Conservation (phyloP, 1,284 basidiomycete genomes). For the Leccinum pseudoinsigne region DNA sequence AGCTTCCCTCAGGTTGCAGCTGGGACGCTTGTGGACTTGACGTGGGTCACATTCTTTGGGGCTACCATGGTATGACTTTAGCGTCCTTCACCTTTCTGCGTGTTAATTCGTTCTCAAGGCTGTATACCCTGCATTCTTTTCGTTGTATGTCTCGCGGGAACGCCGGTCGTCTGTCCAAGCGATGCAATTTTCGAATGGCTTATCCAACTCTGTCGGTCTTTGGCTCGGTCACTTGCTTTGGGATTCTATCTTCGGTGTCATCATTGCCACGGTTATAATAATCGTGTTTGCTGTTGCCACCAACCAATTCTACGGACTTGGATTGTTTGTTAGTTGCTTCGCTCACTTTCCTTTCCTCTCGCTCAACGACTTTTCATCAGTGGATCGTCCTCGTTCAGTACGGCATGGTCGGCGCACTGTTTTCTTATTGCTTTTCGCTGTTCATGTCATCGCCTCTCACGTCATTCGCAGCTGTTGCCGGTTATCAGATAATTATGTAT, state of each 20-base stretch:
- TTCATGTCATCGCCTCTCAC: conserved; percentile 67
- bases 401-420: conserved; percentile 66
- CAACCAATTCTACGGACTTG: conserved; percentile 71
- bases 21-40: conserved; percentile 59
- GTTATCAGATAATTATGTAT: conserved; percentile 76
- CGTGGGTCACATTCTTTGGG: conserved; percentile 70
- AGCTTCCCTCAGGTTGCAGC: conserved; percentile 52
- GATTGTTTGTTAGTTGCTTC: conserved; percentile 54
- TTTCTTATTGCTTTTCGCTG: conserved; percentile 67
- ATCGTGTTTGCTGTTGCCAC: conserved; percentile 59
- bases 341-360: not conserved
- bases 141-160: conserved; percentile 72
- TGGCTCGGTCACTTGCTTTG: conserved; percentile 82
- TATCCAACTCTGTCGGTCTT: conserved; percentile 68
- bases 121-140: conserved; percentile 79
- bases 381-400: conserved; percentile 75
- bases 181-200: conserved; percentile 79
- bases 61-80: conserved; percentile 56
- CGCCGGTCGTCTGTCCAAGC: conserved; percentile 69
- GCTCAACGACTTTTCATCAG: conserved; percentile 34
- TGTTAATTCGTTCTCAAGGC: conserved; percentile 40
- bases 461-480: conserved; percentile 72
- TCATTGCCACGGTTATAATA: conserved; percentile 59
- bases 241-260: conserved; percentile 61
- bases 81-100: not conserved